A percentile compares a stretch with the other conserved stretches of the same genome.
phyloP scores from a whole-genome alignment of 1,284 basidiomycete genomes.

The Tremellales sp. region DNA sequence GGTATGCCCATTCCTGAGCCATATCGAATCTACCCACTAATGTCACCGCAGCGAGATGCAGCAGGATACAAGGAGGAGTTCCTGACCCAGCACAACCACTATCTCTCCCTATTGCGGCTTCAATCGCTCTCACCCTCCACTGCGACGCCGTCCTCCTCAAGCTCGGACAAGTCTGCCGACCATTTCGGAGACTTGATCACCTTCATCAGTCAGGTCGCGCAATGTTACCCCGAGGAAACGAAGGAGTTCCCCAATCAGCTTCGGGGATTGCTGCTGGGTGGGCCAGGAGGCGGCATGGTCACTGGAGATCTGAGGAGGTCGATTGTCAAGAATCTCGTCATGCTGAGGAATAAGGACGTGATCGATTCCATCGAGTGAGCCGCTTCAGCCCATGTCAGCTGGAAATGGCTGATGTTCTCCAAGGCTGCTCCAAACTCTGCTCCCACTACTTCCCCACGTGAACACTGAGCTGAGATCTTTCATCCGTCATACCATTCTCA shows the following conservation, averaged over 20 bases:
- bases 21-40: conserved; percentile 36
- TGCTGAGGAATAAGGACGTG: conserved; percentile 88
- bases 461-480: conserved; percentile 79
- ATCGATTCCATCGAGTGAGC: conserved; percentile 87
- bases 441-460: conserved; percentile 88
- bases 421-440: conserved; percentile 84
- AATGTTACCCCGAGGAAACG: conserved; percentile 85
- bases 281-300: conserved; percentile 30
- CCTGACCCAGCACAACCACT: conserved; percentile 97
- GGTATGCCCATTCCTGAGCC: conserved; percentile 17
- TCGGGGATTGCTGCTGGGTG: conserved; percentile 62
- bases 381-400: background rate
- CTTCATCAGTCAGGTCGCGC: conserved; percentile 69
- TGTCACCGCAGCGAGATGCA: conserved; percentile 70
- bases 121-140: conserved; percentile 36
- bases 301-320: conserved; percentile 63
- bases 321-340: conserved; percentile 82
- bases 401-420: background rate
- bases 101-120: conserved; percentile 79
- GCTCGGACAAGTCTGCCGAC: conserved; percentile 61
- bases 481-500: conserved; percentile 93
- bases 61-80: conserved; percentile 92
- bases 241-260: conserved; percentile 75
- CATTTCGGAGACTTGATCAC: conserved; percentile 80
- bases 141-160: conserved; percentile 16